These are phyloP conservation scores for Coemansia sp. DNA, from an alignment of 192 early-diverging fungal genomes.

Conservation along the genomic window DNA sequence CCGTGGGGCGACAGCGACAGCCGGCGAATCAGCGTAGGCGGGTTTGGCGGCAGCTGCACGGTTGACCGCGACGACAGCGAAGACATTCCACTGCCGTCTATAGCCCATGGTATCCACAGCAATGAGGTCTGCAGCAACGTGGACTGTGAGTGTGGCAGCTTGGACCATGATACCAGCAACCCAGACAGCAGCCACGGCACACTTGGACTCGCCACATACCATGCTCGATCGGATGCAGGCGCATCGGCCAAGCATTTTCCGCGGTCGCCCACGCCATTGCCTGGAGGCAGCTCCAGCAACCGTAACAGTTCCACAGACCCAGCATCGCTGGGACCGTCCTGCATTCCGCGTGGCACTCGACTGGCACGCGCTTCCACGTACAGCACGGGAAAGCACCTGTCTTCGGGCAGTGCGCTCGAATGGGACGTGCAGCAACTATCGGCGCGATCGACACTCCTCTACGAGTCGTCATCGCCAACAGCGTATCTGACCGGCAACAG, in stretches of 20 bases:
- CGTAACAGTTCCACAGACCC: slow-evolving; percentile 15
- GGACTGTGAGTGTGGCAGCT: neutral
- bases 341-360: slow-evolving; percentile 1
- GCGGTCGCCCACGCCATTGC: neutral
- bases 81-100: slow-evolving; percentile 10
- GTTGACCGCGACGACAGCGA: slow-evolving; percentile 3
- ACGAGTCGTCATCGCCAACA: slow-evolving; percentile 23
- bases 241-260: neutral
- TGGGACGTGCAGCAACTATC: slow-evolving; percentile 30
- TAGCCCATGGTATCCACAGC: neutral
- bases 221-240: neutral
- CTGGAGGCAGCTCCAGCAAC: neutral
- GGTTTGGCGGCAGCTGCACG: neutral
- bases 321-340: slow-evolving; percentile 3
- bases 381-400: slow-evolving; percentile 24
- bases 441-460: slow-evolving; percentile 38
- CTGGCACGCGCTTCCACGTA: slow-evolving; percentile 5
- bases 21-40: neutral
- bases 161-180: neutral
- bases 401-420: slow-evolving; percentile 23
- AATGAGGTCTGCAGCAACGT: neutral
- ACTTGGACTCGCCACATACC: neutral
- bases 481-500: slow-evolving; percentile 6
- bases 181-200: neutral
- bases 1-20: slow-evolving; percentile 18